Base-by-base conservation (phyloP, 1,139 yeast species). In the Taphrina sp. region DNA sequence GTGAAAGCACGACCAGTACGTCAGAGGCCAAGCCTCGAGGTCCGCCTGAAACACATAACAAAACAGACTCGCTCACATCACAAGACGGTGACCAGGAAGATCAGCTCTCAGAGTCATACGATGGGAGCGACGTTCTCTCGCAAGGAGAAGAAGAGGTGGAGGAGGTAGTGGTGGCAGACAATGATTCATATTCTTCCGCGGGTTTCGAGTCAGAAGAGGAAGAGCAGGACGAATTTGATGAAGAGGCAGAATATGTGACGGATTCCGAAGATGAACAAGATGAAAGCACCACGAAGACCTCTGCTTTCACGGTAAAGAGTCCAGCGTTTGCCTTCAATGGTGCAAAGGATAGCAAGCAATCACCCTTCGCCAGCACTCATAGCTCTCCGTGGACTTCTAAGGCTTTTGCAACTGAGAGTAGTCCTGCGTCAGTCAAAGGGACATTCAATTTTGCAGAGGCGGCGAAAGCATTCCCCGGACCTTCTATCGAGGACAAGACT, bases 261-360 rank as follows among this genome's bases (percentile, higher is more conserved):
- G 31, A 39, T 22, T 10, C 16, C 24, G 44, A 20, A 24, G 44
- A 39, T 4, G 44, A 39, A 5, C 17, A 24, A 22, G 44, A n/a
- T 5, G 28, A 14, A 24, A 23, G 17, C 31, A n/a, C n/a, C n/a
- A n/a, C n/a, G n/a, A n/a, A n/a, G 19, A 19, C 17, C 12, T 42
- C 47, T 5, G 52, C 44, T 3, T 47, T 47, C 28, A 14, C 28
- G 17, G 29, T 31, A 7, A 47, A 47, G 26, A 29, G 44, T 12
- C 37, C 52, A 7, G 52, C 52, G 20, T 37, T 47, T 8, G 37
- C 52, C 8, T 37, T 44, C 8, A 8, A 8, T 8, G n/a, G 20
- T 7, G 29, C 26, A 5, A 31, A 31, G 14, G 17, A 23, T 8
- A 20, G 19, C 5, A 23, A 24, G n/a, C 10, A 23, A 7, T 41